Conservation (phyloP, 352 stramenopile species). For the Pythium dissimile region DNA sequence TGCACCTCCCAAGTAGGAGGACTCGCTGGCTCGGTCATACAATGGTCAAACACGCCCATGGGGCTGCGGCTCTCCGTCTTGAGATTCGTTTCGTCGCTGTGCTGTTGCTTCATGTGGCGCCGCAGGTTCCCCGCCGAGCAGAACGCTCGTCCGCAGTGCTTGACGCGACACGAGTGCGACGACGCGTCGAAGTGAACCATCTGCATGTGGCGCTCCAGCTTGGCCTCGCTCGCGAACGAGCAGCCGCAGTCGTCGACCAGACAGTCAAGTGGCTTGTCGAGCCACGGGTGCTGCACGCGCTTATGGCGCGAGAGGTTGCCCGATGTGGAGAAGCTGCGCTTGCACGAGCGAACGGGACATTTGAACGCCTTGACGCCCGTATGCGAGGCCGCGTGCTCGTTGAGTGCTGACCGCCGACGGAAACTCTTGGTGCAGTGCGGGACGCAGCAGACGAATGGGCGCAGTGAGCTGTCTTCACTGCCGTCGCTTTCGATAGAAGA, state of each 20-base stretch:
- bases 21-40: background rate
- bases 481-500: too few species aligned
- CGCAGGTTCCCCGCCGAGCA: constrained; percentile 47
- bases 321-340: constrained; percentile 66
- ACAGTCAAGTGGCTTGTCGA: constrained; percentile 15
- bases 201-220: constrained; percentile 11
- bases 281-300: constrained; percentile 56
- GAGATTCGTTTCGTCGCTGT: background rate
- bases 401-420: constrained; percentile 40
- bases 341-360: constrained; percentile 49
- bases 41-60: background rate
- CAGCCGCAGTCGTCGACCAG: constrained; percentile 7
- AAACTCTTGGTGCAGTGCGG: background rate
- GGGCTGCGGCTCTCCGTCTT: background rate
- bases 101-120: background rate
- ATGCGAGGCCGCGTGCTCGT: constrained; percentile 78
- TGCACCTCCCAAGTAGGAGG: background rate
- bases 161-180: constrained; percentile 31
- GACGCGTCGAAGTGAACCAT: constrained; percentile 12
- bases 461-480: too few species aligned
- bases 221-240: constrained; percentile 13
- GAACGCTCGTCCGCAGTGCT: constrained; percentile 52
- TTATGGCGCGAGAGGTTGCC: constrained; percentile 68
- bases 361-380: constrained; percentile 67
- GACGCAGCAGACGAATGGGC: background rate